phyloP scores from a whole-genome alignment of 495 filamentous ascomycete genomes.

The Penicillium flavigenum region DNA sequence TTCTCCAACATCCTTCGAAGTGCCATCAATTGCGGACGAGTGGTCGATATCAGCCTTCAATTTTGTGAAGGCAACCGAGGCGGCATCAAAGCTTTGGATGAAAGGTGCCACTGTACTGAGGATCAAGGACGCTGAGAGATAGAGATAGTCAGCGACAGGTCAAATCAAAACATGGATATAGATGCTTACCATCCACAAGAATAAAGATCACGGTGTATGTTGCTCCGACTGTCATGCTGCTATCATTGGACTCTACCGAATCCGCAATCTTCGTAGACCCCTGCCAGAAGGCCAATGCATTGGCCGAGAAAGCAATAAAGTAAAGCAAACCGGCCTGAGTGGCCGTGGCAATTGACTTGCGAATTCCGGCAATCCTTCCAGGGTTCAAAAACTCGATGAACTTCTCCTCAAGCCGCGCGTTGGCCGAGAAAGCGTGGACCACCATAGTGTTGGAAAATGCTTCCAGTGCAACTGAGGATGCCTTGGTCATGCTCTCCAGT shows the following conservation, averaged over 20 bases:
- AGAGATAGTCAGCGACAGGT: constrained; percentile 10
- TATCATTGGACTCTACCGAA: constrained; percentile 36
- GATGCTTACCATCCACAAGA: constrained; percentile 54
- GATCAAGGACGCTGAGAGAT: constrained; percentile 52
- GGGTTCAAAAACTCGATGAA: constrained; percentile 44
- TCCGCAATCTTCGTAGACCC: constrained; percentile 53
- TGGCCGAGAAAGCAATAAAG: constrained; percentile 61
- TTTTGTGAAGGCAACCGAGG: constrained; percentile 51
- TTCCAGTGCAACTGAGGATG: constrained; percentile 47
- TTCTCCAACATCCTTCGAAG: constrained; percentile 28
- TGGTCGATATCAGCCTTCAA: constrained; percentile 52
- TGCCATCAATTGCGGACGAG: constrained; percentile 47
- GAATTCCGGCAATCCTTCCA: constrained; percentile 47
- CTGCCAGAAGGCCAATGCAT: constrained; percentile 65
- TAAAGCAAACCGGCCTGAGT: constrained; percentile 60
- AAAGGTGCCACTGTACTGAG: constrained; percentile 62
- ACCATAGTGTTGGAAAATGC: constrained; percentile 42
- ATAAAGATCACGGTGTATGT: constrained; percentile 65
- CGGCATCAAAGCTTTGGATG: constrained; percentile 56
- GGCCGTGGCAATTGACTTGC: constrained; percentile 54
- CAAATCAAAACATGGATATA: background rate
- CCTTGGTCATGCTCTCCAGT: constrained; percentile 45
- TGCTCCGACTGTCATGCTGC: constrained; percentile 49
- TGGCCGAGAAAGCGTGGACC: constrained; percentile 48
- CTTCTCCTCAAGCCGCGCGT: constrained; percentile 47